A percentile compares a stretch with the other conserved stretches of the same genome.
Evolutionary conservation across 2,329 filamentous ascomycete genomes (phyloP).

Genomic region (Scedosporium dehoogii): DNA sequence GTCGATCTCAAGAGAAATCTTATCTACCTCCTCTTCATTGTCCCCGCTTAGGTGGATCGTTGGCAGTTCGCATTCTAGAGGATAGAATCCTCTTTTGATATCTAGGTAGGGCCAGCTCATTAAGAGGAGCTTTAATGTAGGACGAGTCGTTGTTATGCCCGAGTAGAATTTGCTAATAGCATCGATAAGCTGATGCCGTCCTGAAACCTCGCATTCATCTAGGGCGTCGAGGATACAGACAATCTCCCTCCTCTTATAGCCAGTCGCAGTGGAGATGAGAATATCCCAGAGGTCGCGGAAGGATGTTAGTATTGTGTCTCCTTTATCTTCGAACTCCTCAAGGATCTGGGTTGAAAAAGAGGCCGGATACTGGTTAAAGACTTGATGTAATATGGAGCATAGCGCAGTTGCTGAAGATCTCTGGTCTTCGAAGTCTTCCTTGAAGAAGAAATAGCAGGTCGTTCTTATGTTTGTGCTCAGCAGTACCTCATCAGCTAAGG

Average conservation of each 20-base stretch:
- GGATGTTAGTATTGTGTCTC: constrained; percentile 10
- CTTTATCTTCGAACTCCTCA: constrained; percentile 9
- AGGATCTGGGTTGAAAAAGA: constrained; percentile 14
- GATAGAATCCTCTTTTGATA: constrained; percentile 12
- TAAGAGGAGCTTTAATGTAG: constrained; percentile 24
- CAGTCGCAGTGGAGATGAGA: constrained; percentile 11
- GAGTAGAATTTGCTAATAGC: not conserved
- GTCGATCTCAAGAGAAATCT: constrained; percentile 14
- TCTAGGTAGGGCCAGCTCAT: constrained; percentile 20
- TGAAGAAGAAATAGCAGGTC: constrained; percentile 34
- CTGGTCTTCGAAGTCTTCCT: constrained; percentile 28
- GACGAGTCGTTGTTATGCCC: not conserved
- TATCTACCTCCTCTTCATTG: constrained; percentile 7
- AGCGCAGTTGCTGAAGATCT: constrained; percentile 19
- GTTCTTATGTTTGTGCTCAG: constrained; percentile 10
- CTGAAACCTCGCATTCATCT: constrained; percentile 25
- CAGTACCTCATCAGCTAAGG: constrained; percentile 22
- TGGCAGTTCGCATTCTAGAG: constrained; percentile 2
- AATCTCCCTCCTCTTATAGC: constrained; percentile 14
- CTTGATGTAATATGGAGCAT: constrained; percentile 25
- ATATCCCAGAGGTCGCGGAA: constrained; percentile 22
- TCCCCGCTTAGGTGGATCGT: constrained; percentile 14
- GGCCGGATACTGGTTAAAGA: constrained; percentile 18
- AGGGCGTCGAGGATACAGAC: constrained; percentile 29
- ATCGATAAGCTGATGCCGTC: not conserved